These are phyloP conservation scores for Dactylellina parvicollis DNA, from an alignment of 2,329 filamentous ascomycete species.

Conservation along the genomic window DNA sequence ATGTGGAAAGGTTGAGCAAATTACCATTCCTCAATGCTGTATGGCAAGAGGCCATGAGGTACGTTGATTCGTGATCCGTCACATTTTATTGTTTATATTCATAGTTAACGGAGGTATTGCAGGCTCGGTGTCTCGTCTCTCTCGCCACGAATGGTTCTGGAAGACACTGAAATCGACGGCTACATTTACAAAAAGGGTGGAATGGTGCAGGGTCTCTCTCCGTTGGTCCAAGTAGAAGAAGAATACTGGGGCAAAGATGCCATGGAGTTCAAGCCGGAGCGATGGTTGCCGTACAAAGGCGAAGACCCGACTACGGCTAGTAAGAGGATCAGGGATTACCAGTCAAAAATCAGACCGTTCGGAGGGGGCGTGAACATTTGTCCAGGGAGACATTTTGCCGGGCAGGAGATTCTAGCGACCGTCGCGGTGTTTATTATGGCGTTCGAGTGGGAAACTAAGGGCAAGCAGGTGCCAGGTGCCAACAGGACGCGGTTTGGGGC, in stretches of 20 bases:
- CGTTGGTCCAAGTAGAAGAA: slow-evolving; percentile 28
- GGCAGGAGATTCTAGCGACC: slow-evolving; percentile 36
- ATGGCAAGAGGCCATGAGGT: slow-evolving; percentile 44
- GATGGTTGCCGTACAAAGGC: slow-evolving; percentile 34
- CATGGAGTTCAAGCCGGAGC: slow-evolving; percentile 24
- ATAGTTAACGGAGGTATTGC: slow-evolving; percentile 4
- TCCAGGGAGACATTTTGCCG: slow-evolving; percentile 41
- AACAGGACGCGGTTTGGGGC: slow-evolving; percentile 26
- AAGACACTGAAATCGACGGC: slow-evolving; percentile 46
- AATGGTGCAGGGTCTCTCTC: slow-evolving; percentile 32
- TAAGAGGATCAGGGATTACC: slow-evolving; percentile 28
- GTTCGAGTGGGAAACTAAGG: slow-evolving; percentile 37
- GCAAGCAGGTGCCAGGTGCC: slow-evolving; percentile 13
- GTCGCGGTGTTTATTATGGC: slow-evolving; percentile 25
- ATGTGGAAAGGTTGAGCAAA: slow-evolving; percentile 32
- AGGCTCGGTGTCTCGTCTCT: slow-evolving; percentile 39
- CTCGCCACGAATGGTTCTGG: slow-evolving; percentile 39
- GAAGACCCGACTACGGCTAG: slow-evolving; percentile 15
- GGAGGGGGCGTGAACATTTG: slow-evolving; percentile 36
- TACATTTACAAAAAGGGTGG: slow-evolving; percentile 47
- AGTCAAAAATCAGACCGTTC: slow-evolving; percentile 27
- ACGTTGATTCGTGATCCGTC: background rate
- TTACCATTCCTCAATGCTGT: slow-evolving; percentile 28
- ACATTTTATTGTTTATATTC: background rate
- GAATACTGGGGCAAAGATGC: slow-evolving; percentile 44